These are phyloP conservation scores for Botryotinia convoluta DNA, from an alignment of 2,329 filamentous ascomycete genomes.

Conservation along the genomic window DNA sequence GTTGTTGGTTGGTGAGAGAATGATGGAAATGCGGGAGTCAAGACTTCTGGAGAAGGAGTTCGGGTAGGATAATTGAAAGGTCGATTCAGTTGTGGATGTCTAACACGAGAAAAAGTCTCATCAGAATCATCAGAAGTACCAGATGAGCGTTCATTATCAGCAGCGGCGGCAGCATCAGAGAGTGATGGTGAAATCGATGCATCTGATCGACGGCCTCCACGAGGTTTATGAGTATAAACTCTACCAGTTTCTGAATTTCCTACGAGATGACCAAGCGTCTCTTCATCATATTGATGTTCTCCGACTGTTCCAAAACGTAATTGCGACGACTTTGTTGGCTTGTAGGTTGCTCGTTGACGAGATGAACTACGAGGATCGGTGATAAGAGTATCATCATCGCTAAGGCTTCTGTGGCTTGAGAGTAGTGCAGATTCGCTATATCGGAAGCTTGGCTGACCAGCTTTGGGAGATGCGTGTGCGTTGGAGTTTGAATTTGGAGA, in stretches of 20 bases:
- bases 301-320: conserved; percentile 37
- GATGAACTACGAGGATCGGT: conserved; percentile 13
- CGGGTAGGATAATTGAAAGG: conserved; percentile 20
- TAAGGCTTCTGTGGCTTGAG: conserved; percentile 14
- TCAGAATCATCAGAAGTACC: conserved; percentile 36
- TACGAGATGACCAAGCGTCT: conserved; percentile 34
- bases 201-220: conserved; percentile 24
- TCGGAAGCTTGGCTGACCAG: background rate
- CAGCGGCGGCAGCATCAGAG: conserved; percentile 26
- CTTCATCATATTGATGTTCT: conserved; percentile 29
- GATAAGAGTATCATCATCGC: conserved; percentile 14
- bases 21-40: background rate
- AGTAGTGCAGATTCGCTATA: conserved; percentile 12
- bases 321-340: conserved; percentile 39
- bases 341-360: conserved; percentile 32
- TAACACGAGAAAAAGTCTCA: conserved; percentile 30
- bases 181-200: conserved; percentile 24
- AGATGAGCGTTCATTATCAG: conserved; percentile 37
- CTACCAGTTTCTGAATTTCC: conserved; percentile 25
- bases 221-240: conserved; percentile 28
- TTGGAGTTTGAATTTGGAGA: conserved; percentile 12
- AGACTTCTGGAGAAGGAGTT: conserved; percentile 18
- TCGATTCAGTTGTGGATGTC: conserved; percentile 6
- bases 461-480: conserved; percentile 5
- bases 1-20: conserved; percentile 8